These are phyloP conservation scores for Articulospora tetracladia DNA, from an alignment of 495 filamentous ascomycete species.

Conservation along the genomic window DNA sequence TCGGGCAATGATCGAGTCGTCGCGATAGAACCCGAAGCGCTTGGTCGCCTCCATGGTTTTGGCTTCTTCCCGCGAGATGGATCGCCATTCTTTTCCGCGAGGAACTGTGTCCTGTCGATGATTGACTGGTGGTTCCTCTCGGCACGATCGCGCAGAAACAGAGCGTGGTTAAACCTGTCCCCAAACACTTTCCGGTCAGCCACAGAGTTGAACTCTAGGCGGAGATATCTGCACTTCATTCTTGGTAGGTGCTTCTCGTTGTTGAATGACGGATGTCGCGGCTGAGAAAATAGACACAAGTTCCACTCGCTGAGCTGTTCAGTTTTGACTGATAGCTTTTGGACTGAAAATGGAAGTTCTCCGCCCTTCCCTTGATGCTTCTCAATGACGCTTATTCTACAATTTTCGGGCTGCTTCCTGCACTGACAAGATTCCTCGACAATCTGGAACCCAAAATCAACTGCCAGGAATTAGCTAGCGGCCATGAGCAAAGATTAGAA, in stretches of 20 bases:
- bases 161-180: not conserved
- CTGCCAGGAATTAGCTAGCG: not conserved
- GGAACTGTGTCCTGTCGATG: not conserved
- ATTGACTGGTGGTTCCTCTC: not conserved
- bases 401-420: not conserved
- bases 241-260: not conserved
- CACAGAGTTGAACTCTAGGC: slow-evolving; percentile 7
- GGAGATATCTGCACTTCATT: not conserved
- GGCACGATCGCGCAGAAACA: not conserved
- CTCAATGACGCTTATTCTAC: not conserved
- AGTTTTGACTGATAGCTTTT: not conserved
- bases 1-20: not conserved
- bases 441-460: slow-evolving; percentile 7
- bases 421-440: not conserved
- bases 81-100: not conserved
- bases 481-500: not conserved
- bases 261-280: slow-evolving; percentile 4
- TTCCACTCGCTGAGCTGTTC: slow-evolving; percentile 4
- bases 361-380: not conserved
- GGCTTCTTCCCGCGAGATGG: not conserved
- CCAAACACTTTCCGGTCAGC: not conserved
- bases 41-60: not conserved
- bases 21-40: not conserved
- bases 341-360: not conserved
- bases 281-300: slow-evolving; percentile 3